Conservation (phyloP, 1,284 basidiomycete genomes). For the Irpex sp. region DNA sequence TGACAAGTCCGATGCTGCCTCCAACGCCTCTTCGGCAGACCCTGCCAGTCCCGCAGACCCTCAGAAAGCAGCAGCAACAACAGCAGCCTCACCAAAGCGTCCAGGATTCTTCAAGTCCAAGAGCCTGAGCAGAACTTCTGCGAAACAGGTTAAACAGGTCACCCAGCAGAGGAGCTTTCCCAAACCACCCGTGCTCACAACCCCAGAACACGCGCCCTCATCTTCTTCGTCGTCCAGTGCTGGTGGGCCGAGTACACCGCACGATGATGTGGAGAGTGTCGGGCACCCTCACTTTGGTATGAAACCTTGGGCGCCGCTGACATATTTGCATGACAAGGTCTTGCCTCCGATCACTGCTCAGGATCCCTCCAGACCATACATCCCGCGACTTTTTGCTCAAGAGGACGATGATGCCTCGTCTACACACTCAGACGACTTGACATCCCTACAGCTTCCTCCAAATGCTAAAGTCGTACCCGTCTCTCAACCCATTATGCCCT, state of each 20-base stretch:
- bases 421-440: slow-evolving; percentile 12
- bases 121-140: slow-evolving; percentile 11
- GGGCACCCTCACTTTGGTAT: slow-evolving; percentile 23
- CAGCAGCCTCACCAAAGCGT: slow-evolving; percentile 8
- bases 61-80: slow-evolving; percentile 1
- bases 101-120: slow-evolving; percentile 30
- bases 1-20: slow-evolving; percentile 39
- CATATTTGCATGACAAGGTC: slow-evolving; percentile 43
- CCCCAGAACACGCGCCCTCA: slow-evolving; percentile 30
- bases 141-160: slow-evolving; percentile 9
- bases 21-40: slow-evolving; percentile 18
- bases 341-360: slow-evolving; percentile 12
- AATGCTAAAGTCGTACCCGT: slow-evolving; percentile 6
- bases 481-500: slow-evolving; percentile 20
- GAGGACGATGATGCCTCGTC: slow-evolving; percentile 19
- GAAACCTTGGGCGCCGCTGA: slow-evolving; percentile 42
- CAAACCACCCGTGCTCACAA: slow-evolving; percentile 18
- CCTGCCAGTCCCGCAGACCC: slow-evolving; percentile 1
- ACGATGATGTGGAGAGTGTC: slow-evolving; percentile 46
- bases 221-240: slow-evolving; percentile 57
- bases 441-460: slow-evolving; percentile 2
- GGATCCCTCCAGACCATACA: slow-evolving; percentile 5
- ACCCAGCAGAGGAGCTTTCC: slow-evolving; percentile 10
- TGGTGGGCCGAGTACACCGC: slow-evolving; percentile 55
- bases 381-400: slow-evolving; percentile 15